Base-by-base conservation (phyloP, 2,329 filamentous ascomycete genomes). In the Penicillium expansum region DNA sequence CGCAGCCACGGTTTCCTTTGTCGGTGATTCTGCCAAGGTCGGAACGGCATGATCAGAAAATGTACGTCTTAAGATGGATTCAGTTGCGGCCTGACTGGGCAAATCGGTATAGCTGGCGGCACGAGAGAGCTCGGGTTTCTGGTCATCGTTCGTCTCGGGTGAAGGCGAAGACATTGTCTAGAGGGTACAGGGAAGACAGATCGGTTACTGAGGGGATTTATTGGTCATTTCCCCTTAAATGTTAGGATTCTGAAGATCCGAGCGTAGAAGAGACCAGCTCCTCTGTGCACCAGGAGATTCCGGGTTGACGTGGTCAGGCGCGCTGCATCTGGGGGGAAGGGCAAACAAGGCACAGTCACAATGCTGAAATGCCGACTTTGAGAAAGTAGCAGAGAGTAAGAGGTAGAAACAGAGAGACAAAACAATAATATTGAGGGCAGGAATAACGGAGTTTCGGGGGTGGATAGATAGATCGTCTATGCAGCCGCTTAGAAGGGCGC, bases 101-200 rank as follows among this genome's bases (percentile, higher is more conserved):
- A 86, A 69, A 61, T 81, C 79, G 45, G 80, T 83, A 70, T 83
- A 86, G 64, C 83, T 86, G 32, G 84, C 83, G 47, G 83, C 80
- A 55, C 83, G 79, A 29, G 79, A 78, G 30, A 86, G 62, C 38
- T 68, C 61, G 48, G 65, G 52, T 48, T 59, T 58, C 47, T 65
- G 64, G 42, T 69, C 70, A 59, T 68, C 67, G 43, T 58, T 63
- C 27, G 55, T 60, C 50, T 69, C 66, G 47, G 62, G 49, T 29
- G 64, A 62, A 52, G 65, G 63, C 59, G 64, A 63, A 66, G 73
- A 69, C 74, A 75, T 75, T 63, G 62, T 74, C 66, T 57, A 35
- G 30, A 11, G 9, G 14, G 22, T 58, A 48, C 55, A 59, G 43
- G 56, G 51, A 51, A 61, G 52, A 60, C 49, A 60, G 55, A 53